phyloP scores from a whole-genome alignment of 1,284 basidiomycete genomes.

The Heliocybe sulcata region DNA sequence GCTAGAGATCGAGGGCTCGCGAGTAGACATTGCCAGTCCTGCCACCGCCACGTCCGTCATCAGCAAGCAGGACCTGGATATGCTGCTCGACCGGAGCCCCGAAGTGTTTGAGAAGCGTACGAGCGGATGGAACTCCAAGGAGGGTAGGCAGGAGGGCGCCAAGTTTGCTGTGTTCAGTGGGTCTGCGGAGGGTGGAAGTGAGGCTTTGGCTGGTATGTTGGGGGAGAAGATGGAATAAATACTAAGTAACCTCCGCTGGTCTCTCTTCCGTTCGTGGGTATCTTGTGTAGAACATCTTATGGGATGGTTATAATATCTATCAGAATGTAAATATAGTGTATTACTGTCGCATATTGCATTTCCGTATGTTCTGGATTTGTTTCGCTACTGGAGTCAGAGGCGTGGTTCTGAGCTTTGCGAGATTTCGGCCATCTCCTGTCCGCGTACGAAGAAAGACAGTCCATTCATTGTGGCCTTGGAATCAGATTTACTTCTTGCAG shows the following conservation, averaged over 20 bases:
- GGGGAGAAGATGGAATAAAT: conserved; percentile 28
- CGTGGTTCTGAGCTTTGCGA: too few relatives aligned
- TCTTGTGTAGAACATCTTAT: background rate
- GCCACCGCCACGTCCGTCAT: conserved; percentile 69
- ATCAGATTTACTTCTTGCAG: too few relatives aligned
- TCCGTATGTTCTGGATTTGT: too few relatives aligned
- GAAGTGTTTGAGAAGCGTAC: conserved; percentile 74
- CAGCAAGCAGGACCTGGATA: conserved; percentile 73
- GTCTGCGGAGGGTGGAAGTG: conserved; percentile 60
- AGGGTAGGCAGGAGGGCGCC: conserved; percentile 20
- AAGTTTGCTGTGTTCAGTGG: conserved; percentile 84
- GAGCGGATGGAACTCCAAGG: conserved; percentile 67
- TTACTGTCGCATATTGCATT: background rate
- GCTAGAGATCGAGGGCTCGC: conserved; percentile 85
- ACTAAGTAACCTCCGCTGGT: background rate
- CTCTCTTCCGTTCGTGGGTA: background rate
- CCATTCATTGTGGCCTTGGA: too few relatives aligned
- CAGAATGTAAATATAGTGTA: background rate
- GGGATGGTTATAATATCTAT: background rate
- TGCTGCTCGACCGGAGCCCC: conserved; percentile 75
- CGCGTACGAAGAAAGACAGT: too few relatives aligned
- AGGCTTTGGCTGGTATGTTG: conserved; percentile 67
- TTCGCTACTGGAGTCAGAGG: too few relatives aligned
- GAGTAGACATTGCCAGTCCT: conserved; percentile 72
- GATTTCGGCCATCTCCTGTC: too few relatives aligned